Evolutionary conservation across 306 rosid species (phyloP).

Genomic region (Parietaria judaica): DNA sequence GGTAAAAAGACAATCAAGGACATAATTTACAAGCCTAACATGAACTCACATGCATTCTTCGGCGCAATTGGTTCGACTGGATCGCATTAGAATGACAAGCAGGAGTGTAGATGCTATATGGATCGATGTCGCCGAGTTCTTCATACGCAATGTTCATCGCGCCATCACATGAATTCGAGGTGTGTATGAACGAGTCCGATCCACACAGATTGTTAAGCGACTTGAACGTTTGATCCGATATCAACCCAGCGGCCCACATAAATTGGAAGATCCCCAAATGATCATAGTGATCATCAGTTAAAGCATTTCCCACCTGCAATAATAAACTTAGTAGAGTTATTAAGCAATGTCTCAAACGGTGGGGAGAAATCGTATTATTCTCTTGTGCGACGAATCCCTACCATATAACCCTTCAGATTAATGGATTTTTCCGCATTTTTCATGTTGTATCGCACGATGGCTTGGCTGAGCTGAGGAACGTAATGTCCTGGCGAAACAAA

Average conservation of each 20-base stretch:
- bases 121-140: slow-evolving; percentile 72
- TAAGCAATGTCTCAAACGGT: slow-evolving; percentile 1
- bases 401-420: slow-evolving; percentile 42
- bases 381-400: slow-evolving; percentile 18
- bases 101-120: slow-evolving; percentile 72
- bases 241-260: slow-evolving; percentile 85
- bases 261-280: slow-evolving; percentile 71
- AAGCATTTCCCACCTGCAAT: slow-evolving; percentile 92
- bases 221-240: slow-evolving; percentile 77
- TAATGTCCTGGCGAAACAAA: slow-evolving; percentile 64
- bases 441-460: slow-evolving; percentile 53
- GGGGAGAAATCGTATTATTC: not conserved
- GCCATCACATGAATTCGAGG: slow-evolving; percentile 48
- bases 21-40: no score
- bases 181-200: slow-evolving; percentile 37
- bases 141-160: slow-evolving; percentile 32
- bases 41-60: slow-evolving; percentile 56
- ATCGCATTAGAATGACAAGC: slow-evolving; percentile 40
- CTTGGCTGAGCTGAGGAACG: slow-evolving; percentile 92
- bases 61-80: slow-evolving; percentile 40
- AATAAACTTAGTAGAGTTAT: slow-evolving; percentile 11
- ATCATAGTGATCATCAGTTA: slow-evolving; percentile 70
- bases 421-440: slow-evolving; percentile 32
- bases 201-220: slow-evolving; percentile 42
- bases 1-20: no score